Evolutionary conservation across 2,329 filamentous ascomycete genomes (phyloP).

Genomic region (Fusarium xyrophilum): DNA sequence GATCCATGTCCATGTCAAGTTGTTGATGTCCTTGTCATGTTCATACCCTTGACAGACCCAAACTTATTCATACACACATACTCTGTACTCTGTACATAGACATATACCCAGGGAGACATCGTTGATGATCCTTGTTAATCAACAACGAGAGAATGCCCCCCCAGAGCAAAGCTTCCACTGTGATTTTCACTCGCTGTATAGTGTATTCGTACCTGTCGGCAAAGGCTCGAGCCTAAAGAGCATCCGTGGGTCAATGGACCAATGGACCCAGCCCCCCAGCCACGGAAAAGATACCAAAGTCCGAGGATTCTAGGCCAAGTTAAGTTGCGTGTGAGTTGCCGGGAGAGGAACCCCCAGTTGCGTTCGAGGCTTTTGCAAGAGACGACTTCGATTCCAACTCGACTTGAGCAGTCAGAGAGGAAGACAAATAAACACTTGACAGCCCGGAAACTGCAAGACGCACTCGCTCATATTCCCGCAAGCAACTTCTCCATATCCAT

Average conservation of each 20-base stretch:
- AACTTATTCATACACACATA: background rate
- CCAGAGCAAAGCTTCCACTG: background rate
- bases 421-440: background rate
- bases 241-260: background rate
- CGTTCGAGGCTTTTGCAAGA: conserved; percentile 13
- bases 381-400: conserved; percentile 3
- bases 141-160: conserved; percentile 2
- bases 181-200: background rate
- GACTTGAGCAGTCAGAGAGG: background rate
- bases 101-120: background rate
- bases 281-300: conserved; percentile 9
- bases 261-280: conserved; percentile 13
- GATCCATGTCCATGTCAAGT: conserved; percentile 8
- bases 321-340: conserved; percentile 28
- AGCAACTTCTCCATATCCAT: background rate
- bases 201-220: conserved; percentile 9
- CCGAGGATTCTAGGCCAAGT: conserved; percentile 11
- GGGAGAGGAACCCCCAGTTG: conserved; percentile 13
- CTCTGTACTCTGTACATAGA: too few relatives aligned
- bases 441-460: background rate
- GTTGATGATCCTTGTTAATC: background rate
- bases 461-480: background rate
- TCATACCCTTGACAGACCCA: conserved; percentile 7
- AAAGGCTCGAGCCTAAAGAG: conserved; percentile 1
- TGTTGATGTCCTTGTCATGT: conserved; percentile 1